Evolutionary conservation across 176 grass and related monocot genomes (phyloP).

Genomic region (Carex littledalei): DNA sequence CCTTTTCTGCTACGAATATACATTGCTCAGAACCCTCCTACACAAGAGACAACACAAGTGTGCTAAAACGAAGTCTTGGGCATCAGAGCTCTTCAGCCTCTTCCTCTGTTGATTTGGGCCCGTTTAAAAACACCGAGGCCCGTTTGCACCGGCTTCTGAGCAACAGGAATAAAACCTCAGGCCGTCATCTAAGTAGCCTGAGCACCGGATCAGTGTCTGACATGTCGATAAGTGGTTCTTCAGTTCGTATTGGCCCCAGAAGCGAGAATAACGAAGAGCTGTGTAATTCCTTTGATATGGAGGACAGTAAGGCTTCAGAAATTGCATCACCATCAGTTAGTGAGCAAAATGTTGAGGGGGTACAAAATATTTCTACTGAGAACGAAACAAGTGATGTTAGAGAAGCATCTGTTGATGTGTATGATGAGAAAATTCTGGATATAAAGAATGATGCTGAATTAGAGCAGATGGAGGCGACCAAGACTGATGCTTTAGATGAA

Average conservation of each 20-base stretch:
- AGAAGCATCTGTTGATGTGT: slow-evolving; percentile 29
- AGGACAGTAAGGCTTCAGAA: slow-evolving; percentile 37
- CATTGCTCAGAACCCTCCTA: slow-evolving; percentile 67
- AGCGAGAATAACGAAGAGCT: slow-evolving; percentile 39
- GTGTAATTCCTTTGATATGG: slow-evolving; percentile 27
- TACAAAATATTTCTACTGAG: slow-evolving; percentile 10
- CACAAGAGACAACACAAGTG: slow-evolving; percentile 49
- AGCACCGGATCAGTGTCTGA: slow-evolving; percentile 68
- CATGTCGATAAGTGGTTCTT: slow-evolving; percentile 58
- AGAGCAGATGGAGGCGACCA: slow-evolving; percentile 26
- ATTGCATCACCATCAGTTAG: slow-evolving; percentile 2
- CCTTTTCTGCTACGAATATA: slow-evolving; percentile 41
- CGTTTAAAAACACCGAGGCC: slow-evolving; percentile 47
- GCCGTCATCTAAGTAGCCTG: slow-evolving; percentile 41
- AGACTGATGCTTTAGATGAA: slow-evolving; percentile 31
- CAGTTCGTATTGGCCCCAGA: slow-evolving; percentile 35
- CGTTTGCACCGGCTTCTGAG: slow-evolving; percentile 41
- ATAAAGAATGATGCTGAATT: slow-evolving; percentile 35
- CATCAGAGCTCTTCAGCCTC: slow-evolving; percentile 57
- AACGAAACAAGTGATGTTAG: slow-evolving; percentile 2
- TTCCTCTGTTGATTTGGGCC: slow-evolving; percentile 80
- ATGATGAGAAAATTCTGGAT: slow-evolving; percentile 29
- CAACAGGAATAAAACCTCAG: slow-evolving; percentile 41
- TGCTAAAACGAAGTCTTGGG: slow-evolving; percentile 63
- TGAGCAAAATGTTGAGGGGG: not conserved